Evolutionary conservation across 129 eudicot species (phyloP), one percentile per base, ranked within the genome.

Genomic region (Chrysanthemum makinoi): DNA sequence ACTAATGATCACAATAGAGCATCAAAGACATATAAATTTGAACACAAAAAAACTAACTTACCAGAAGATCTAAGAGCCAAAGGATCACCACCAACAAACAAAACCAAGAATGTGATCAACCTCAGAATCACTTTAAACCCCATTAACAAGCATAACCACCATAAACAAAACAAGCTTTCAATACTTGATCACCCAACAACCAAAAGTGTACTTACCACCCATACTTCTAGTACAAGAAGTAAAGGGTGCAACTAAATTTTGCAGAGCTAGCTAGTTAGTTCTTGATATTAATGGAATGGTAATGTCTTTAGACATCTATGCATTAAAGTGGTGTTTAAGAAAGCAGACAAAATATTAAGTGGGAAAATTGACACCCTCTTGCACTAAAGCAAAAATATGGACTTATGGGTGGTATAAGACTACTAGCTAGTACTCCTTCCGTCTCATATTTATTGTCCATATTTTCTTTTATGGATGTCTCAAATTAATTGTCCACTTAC

Each of bases 21-120:
- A 12, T 20, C 39, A 58, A 77, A 70, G 18, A 64, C n/a, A 65
- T 10, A 47, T 3, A 64, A 77, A 28, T 39, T 51, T 58, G 50
- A 60, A 62, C 39, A 66, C 14, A 77, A 26, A 72, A 28, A 68
- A 69, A 59, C 64, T 64, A 63, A 68, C 44, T 82, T 84, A 92
- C 98, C 98, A 76, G 89, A 81, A 85, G 88, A 85, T 85, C 86
- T 74, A 52, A 77, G 79, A 70, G 79, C 66, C 50, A 78, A 80
- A 58, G 78, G 78, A 56, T 47, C 68, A 79, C 50, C 74, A 76
- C 78, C 69, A n/a, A 86, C 64, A 75, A 75, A 61, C 72, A 70
- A 75, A 63, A 83, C 60, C 50, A 73, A 80, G 76, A 79, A 84
- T 62, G 74, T 75, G 69, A 83, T 66, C 77, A 80, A 68, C 72